A percentile compares a stretch with the other conserved stretches of the same genome.
phyloP scores from a whole-genome alignment of 2,329 filamentous ascomycete species.

The Fusarium austroafricanum region DNA sequence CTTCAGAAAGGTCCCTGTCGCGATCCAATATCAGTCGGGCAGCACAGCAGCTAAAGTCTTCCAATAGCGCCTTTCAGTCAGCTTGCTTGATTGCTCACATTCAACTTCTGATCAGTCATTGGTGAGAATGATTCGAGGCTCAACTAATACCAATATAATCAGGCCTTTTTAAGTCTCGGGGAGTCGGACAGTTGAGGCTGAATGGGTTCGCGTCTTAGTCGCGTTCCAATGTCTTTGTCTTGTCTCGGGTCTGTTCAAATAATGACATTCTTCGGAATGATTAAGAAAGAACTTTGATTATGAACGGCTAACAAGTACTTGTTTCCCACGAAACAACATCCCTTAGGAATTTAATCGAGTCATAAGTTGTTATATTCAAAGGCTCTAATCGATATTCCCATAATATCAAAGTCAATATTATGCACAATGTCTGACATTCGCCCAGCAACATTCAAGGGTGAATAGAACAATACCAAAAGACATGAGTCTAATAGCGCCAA shows the following conservation, averaged over 20 bases:
- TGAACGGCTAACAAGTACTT: background rate
- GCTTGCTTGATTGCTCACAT: conserved; percentile 11
- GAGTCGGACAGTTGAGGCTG: conserved; percentile 2
- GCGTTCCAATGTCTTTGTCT: conserved; percentile 8
- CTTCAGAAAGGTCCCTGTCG: background rate
- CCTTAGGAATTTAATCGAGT: background rate
- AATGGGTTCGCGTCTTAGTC: conserved; percentile 10
- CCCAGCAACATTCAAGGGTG: conserved; percentile 9
- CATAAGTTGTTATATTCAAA: background rate
- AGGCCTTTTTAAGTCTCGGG: conserved; percentile 7
- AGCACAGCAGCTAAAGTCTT: background rate
- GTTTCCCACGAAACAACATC: background rate
- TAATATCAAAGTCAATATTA: background rate
- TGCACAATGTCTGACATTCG: background rate
- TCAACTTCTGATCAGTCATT: conserved; percentile 19
- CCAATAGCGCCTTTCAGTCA: conserved; percentile 1
- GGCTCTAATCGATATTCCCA: background rate
- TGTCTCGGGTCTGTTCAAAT: conserved; percentile 2
- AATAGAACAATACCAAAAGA: background rate
- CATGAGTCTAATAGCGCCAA: background rate
- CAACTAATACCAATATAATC: conserved; percentile 4
- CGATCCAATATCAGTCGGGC: background rate
- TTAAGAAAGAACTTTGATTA: background rate
- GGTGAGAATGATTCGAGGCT: conserved; percentile 11
- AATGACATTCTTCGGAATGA: conserved; percentile 4